Base-by-base conservation (phyloP, 2,329 filamentous ascomycete species). In the Gliomastix tumulicola region DNA sequence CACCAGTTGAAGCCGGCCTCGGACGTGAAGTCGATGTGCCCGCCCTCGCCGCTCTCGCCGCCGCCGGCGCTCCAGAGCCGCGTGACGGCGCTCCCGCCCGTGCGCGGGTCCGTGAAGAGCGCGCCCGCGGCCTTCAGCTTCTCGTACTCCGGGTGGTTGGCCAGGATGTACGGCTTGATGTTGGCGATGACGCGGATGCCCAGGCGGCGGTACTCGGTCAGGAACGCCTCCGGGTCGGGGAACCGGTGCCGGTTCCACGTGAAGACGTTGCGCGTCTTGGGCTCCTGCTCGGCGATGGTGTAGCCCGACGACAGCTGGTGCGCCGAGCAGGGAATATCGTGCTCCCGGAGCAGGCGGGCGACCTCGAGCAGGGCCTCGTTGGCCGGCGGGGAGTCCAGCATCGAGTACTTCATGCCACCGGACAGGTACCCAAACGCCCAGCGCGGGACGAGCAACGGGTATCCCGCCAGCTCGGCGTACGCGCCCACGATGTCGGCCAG, bases 231-330 rank as follows among this genome's bases (percentile, higher is more conserved):
- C 0, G 82, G 82, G 36, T 85, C 70, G 0, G 82, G 80, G 50
- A 87, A 87, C 0, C 82, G 71, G 48, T 84, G 74, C 5, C 59
- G 59, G 46, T 87, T 87, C 82, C 83, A 88, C 0, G 78, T 61
- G 23, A 59, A 82, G 4, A 84, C 81, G 41, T 83, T 84, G 38
- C 82, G 65, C 0, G 80, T 83, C 56, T 84, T 84, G 2, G 82
- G 82, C 38, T 76, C 72, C 0, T 62, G 66, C 46, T 83, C 78
- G 1, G 80, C 71, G 4, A 87, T 74, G 0, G 81, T 84, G 51
- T 86, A 86, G 0, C 82, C 82, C 1, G 78, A 83, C 18, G 74
- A 80, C 79, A 85, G 81, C 50, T 85, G 81, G 51, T 83, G 81
- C 0, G 75, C 81, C 0, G 79, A 84, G 47, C 79, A 83, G 3